phyloP scores from a whole-genome alignment of 75 land plant genomes.

The Pinus taeda region DNA sequence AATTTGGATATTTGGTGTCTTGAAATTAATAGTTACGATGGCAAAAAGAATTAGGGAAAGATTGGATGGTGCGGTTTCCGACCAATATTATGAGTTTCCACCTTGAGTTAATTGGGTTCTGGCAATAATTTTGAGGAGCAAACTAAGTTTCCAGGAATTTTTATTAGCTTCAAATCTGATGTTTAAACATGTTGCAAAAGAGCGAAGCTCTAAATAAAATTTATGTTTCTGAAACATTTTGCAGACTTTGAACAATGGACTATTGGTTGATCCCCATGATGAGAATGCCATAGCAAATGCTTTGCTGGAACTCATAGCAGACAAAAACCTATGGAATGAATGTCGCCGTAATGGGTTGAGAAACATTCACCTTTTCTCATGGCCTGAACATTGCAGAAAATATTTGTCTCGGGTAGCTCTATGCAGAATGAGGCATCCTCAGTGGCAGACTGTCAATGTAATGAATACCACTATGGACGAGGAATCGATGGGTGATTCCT shows the following conservation, averaged over 20 bases:
- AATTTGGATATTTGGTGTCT: neutral
- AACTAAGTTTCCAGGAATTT: neutral
- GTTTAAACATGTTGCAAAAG: neutral
- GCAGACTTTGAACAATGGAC: conserved; percentile 67
- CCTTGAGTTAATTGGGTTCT: no score
- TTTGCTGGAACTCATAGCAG: conserved; percentile 47
- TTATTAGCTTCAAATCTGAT: neutral
- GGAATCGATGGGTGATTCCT: conserved; percentile 75
- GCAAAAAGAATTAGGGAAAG: neutral
- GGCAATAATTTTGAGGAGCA: no score
- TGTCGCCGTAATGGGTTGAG: conserved; percentile 58
- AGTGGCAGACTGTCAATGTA: conserved; percentile 77
- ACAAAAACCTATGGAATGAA: conserved; percentile 59
- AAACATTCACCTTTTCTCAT: conserved; percentile 64
- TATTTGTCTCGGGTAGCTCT: conserved; percentile 78
- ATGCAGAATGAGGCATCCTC: conserved; percentile 92
- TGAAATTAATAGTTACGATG: neutral
- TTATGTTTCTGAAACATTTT: neutral
- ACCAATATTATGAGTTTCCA: no score
- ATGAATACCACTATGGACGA: conserved; percentile 37
- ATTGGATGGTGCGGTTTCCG: neutral
- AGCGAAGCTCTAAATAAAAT: neutral
- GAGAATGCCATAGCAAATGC: conserved; percentile 55
- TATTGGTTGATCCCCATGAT: conserved; percentile 72
- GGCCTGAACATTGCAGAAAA: conserved; percentile 74